Base-by-base conservation (phyloP, 2,329 filamentous ascomycete species). In the Juglanconis juglandina region DNA sequence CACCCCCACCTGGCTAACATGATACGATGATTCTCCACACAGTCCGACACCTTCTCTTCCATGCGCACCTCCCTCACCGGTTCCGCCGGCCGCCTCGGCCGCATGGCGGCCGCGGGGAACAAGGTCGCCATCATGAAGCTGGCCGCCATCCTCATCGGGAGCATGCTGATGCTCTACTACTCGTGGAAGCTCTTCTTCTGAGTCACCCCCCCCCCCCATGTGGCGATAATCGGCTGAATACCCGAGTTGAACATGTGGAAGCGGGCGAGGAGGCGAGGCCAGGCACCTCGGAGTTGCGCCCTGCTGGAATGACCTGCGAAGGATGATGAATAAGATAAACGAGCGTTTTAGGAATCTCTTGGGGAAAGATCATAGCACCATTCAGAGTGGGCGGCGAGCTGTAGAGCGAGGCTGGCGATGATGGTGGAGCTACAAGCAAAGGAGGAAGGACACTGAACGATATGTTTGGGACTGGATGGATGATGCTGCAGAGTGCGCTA, bases 61-160 rank as follows among this genome's bases (percentile, higher is more conserved):
- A 92, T 99, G 84, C 84, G 86, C 41, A 88, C 88, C 13, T 88
- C 88, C 65, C 79, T 99, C 63, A 94, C 92, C 72, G 92, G 92
- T 48, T 96, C 90, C 65, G 92, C 92, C 11, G 81, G 84, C 53
- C 85, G 95, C 11, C 77, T 99, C 51, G 91, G 89, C 30, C 87
- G 92, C 63, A 98, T 98, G 92, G 95, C 95, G 50, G 88, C 88
- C 55, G 87, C 88, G 57, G 95, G 95, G 54, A 96, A 97, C 76
- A 94, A 92, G 69, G 85, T 96, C 46, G 94, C 95, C 14, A 88
- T 98, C 44, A 75, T 99, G 63, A 97, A 97, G 75, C 80, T 99
- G 53, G 87, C 92, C 0, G 94, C 85, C 32, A 96, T 97, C 44
- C 81, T 96, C 32, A 82, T 94, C 48, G 92, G 77, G 6, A 75